These are phyloP conservation scores for Ambrosia hybrid DNA, from an alignment of 140 eudicot species.

Conservation along the genomic window DNA sequence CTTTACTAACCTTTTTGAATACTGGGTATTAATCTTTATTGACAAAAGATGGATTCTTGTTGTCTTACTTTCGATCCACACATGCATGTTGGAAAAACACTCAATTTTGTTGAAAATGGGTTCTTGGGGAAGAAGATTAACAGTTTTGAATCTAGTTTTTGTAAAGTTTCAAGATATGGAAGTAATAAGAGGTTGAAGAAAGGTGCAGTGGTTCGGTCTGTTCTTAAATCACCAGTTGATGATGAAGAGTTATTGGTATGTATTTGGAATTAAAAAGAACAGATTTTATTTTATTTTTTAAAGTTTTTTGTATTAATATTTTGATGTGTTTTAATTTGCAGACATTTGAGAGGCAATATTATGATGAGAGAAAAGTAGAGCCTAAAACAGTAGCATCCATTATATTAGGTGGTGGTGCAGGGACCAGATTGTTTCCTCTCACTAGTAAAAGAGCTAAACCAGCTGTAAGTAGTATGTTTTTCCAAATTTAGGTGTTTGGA, in stretches of 20 bases:
- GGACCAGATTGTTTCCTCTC: constrained; percentile 93
- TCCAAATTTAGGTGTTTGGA: constrained; percentile 4
- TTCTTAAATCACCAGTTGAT: constrained; percentile 67
- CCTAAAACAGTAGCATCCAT: constrained; percentile 85
- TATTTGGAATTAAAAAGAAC: neutral
- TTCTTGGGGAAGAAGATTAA: constrained; percentile 58
- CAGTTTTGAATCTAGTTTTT: neutral
- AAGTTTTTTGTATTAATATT: neutral
- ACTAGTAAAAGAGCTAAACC: constrained; percentile 97
- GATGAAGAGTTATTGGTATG: constrained; percentile 61
- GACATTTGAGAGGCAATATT: constrained; percentile 54
- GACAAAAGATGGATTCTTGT: constrained; percentile 53
- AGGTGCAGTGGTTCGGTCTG: constrained; percentile 53
- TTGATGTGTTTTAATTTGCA: constrained; percentile 17
- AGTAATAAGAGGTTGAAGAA: constrained; percentile 37
- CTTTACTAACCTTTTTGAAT: constrained; percentile 8
- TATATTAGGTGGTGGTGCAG: constrained; percentile 96
- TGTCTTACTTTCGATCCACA: constrained; percentile 41
- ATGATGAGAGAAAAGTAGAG: constrained; percentile 59
- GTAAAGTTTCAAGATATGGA: constrained; percentile 38
- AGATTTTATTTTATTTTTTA: constrained; percentile 9
- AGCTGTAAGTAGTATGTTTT: constrained; percentile 64
- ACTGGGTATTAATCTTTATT: constrained; percentile 24
- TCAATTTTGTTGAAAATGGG: constrained; percentile 25
- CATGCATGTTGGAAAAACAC: constrained; percentile 33